Evolutionary conservation across 2,329 filamentous ascomycete genomes (phyloP), one percentile per base, ranked within the genome.

Genomic region (Arthrobotrys pseudoclavata): DNA sequence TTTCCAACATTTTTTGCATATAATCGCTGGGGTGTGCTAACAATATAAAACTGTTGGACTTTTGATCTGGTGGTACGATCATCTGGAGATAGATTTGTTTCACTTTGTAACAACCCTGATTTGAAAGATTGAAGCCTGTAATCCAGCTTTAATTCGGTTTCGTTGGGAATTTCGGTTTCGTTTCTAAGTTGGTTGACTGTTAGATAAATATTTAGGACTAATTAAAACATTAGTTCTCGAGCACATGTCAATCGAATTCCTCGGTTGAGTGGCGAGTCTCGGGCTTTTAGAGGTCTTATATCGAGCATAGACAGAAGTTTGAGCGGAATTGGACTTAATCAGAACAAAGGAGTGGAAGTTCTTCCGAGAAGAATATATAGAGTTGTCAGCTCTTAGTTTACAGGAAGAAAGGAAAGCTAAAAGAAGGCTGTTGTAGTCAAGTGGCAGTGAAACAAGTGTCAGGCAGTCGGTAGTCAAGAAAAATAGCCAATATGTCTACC

Each of bases 401-500:
- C 13, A 40, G 12, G 37, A 40, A 40, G 37, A n/a, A 15, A 40
- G 37, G 12, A 3, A 13, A 12, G 4, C 13, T 15, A 40, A 26
- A 31, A 18, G 15, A n/a, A 53, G 13, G 26, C 10, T 53, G 50
- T 24, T 26, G 4, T 50, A 50, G 42, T 45, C 18, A 45, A 45
- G 15, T 45, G 42, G 42, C 2, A 3, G 20, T 26, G 22, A 50
- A 50, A 22, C n/a, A 22, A 34, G 47, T 6, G n/a, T 24, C 10
- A 50, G 13, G 47, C 12, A 13, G 50, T 31, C 47, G 22, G 47
- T 60, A 34, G 20, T 31, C 26, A 42, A 31, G 29, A 52, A 1
- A 61, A 52, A 48, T n/a, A 37, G 24, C 31, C 7, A 22, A 48
- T 6, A 70, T 55, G 31, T 20, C 47, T 24, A 55, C 55, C 55